phyloP scores from a whole-genome alignment of 257 asterid species.

The Apocynum venetum region DNA sequence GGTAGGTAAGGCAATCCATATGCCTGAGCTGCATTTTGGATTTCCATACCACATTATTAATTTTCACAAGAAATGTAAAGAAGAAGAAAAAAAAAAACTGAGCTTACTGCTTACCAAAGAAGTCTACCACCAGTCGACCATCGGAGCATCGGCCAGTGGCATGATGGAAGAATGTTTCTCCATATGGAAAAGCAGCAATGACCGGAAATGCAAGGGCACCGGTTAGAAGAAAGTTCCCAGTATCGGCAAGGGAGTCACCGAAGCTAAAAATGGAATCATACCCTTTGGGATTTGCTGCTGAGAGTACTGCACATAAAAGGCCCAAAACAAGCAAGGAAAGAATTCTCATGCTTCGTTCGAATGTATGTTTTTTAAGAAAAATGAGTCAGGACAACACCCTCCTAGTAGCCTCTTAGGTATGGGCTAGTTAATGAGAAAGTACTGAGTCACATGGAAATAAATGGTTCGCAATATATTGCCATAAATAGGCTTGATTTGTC shows the following conservation, averaged over 20 bases:
- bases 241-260: conserved; percentile 76
- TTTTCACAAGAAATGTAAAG: not conserved
- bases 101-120: conserved; percentile 8
- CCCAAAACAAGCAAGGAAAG: conserved; percentile 20
- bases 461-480: not conserved
- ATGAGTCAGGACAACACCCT: no score
- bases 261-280: conserved; percentile 74
- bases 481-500: not conserved
- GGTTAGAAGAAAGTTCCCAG: conserved; percentile 70
- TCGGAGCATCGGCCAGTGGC: conserved; percentile 35
- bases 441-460: no score
- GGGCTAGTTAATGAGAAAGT: no score
- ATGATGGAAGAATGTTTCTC: conserved; percentile 51
- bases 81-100: not conserved
- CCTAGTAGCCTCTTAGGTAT: no score
- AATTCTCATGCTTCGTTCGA: conserved; percentile 21
- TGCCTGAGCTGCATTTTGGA: conserved; percentile 54
- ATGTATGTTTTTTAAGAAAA: no score
- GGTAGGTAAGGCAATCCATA: conserved; percentile 62
- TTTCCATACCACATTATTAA: not conserved
- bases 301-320: conserved; percentile 15
- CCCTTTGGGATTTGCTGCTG: conserved; percentile 25
- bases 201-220: conserved; percentile 62
- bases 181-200: conserved; percentile 59
- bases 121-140: conserved; percentile 29